These are phyloP conservation scores for Backusella tuberculispora DNA, from an alignment of 192 early-diverging fungal species.

Conservation along the genomic window DNA sequence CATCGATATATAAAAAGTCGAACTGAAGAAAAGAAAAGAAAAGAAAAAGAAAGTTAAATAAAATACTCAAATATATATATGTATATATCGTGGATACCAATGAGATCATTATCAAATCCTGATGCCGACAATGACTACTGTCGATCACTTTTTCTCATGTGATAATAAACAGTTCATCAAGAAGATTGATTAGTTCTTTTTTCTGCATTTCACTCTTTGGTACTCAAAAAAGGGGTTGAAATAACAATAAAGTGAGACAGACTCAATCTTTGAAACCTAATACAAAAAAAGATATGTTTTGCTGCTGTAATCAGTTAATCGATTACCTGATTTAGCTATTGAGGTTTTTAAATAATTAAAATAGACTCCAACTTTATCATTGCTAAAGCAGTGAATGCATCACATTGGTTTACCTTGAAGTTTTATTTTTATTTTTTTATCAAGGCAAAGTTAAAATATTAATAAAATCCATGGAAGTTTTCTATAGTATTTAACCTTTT, in stretches of 20 bases:
- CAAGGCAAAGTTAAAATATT: too few relatives aligned
- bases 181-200: not conserved
- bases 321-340: not conserved
- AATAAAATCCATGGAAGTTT: too few relatives aligned
- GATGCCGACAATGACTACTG: not conserved
- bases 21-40: not conserved
- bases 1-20: not conserved
- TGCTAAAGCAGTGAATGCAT: not conserved
- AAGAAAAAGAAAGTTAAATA: not conserved
- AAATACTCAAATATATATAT: not conserved
- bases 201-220: not conserved
- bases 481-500: not conserved
- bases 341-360: not conserved
- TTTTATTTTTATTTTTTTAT: not conserved
- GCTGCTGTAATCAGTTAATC: not conserved
- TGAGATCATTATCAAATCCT: constrained; percentile 5
- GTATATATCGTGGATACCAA: constrained; percentile 10
- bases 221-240: constrained; percentile 9
- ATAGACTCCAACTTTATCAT: not conserved
- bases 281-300: not conserved
- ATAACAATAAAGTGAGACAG: constrained; percentile 14
- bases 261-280: constrained; percentile 4
- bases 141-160: not conserved
- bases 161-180: not conserved
- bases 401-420: not conserved